phyloP scores from a whole-genome alignment of 345 rosid genomes.

The Hevea brasiliensis region DNA sequence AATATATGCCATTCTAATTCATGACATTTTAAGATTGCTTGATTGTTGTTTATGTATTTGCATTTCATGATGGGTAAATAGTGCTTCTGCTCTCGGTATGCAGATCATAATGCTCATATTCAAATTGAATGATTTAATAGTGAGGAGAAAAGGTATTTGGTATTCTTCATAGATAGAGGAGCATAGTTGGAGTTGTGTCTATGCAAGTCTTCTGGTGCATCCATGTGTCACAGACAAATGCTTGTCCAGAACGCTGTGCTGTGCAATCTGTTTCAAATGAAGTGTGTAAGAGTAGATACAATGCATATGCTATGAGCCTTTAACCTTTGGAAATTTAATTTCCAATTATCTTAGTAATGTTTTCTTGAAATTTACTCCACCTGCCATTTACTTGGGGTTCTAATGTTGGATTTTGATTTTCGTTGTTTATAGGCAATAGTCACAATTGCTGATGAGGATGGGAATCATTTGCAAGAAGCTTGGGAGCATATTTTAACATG shows the following conservation, averaged over 20 bases:
- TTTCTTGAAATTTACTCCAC: background rate
- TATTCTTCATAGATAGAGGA: background rate
- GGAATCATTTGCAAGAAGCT: constrained; percentile 98
- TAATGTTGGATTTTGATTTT: constrained; percentile 26
- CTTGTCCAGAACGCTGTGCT: background rate
- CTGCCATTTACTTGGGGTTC: constrained; percentile 11
- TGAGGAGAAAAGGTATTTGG: background rate
- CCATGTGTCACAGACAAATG: background rate
- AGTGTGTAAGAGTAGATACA: background rate
- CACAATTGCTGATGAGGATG: constrained; percentile 96
- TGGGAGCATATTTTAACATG: constrained; percentile 99
- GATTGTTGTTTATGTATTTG: background rate
- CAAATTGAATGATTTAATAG: background rate
- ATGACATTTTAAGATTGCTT: background rate
- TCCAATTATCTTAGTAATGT: background rate
- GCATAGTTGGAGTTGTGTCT: background rate
- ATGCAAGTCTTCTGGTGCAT: background rate
- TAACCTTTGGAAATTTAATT: background rate
- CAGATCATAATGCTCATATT: background rate
- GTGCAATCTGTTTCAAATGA: background rate
- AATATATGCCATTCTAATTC: background rate
- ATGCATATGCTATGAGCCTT: background rate
- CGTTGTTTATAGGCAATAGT: constrained; percentile 66
- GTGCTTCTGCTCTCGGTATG: background rate
- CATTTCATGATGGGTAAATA: background rate